Base-by-base conservation (phyloP, 257 asterid species). In the Scutellaria baicalensis region DNA sequence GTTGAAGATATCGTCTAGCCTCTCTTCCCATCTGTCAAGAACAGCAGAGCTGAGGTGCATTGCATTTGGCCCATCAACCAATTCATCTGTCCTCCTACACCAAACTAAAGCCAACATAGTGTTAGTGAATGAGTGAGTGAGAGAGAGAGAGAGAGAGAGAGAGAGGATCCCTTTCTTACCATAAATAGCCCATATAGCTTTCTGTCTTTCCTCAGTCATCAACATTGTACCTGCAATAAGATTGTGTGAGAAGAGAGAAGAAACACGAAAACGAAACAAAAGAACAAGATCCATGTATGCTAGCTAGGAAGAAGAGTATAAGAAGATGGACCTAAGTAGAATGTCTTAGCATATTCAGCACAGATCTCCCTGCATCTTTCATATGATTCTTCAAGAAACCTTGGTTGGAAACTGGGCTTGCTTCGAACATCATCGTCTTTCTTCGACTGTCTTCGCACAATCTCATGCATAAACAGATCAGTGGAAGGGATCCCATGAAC, bases 111-210 rank as follows among this genome's bases (percentile, higher is more conserved):
- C 33, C 33, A 27, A 27, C 33, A 1, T 1, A 27, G 33, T 2
- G 33, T 27, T 27, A 27, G 33, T 3, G 3, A 27, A 5, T 2
- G 33, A 27, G 33, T 2, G 33, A 27, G 4, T 2, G 33, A 27
- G 33, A 27, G 33, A 27, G 33, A 27, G 33, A 27, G 33, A 23
- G 31, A 2, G 33, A 2, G 33, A 0, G 16, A 5, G 60, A 6
- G 27, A 57, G 43, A 57, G 44, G n/a, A 23, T n/a, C 11, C 1
- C 9, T 16, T 38, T 5, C 70, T 59, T 40, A 88, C 97, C 97
- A 82, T 90, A 90, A 38, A 88, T 86, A 56, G 97, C 97, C 97
- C 97, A 90, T 71, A 90, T 86, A n/a, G 97, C 97, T 60, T 81
- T 86, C 75, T 82, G 85, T 54, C 90, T 69, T 54, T 88, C 93